Percentiles rank a stretch among this genome's conserved stretches.
Conservation (phyloP, 75 land plant species). For the Cupressus sempervirens region DNA sequence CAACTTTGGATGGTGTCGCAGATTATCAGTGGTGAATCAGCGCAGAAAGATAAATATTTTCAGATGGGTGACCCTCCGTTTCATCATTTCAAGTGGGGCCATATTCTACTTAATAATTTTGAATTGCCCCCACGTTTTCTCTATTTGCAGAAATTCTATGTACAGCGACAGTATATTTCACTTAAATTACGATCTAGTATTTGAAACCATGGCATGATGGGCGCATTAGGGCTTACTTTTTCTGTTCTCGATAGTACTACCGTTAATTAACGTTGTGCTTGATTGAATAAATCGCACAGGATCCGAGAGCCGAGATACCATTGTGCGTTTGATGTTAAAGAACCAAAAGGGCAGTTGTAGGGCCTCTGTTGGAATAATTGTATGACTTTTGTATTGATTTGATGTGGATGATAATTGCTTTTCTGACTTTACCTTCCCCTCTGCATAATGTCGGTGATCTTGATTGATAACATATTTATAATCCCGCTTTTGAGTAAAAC, state of each 20-base stretch:
- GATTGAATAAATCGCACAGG: neutral
- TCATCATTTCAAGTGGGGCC: neutral
- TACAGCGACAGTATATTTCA: neutral
- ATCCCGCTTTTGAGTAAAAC: neutral
- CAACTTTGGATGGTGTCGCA: neutral
- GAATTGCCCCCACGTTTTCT: neutral
- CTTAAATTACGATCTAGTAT: neutral
- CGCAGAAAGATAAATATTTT: conserved; percentile 2
- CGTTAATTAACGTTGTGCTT: neutral
- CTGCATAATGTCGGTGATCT: neutral
- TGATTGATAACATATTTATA: neutral
- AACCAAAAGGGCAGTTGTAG: neutral
- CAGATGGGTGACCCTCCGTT: neutral
- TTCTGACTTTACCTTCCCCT: neutral
- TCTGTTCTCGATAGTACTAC: neutral
- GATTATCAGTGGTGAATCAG: neutral
- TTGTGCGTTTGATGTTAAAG: neutral
- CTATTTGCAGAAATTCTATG: neutral
- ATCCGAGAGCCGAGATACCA: neutral
- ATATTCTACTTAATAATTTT: neutral
- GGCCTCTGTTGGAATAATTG: neutral
- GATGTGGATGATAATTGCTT: neutral
- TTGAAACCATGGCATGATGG: neutral
- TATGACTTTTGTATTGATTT: neutral
- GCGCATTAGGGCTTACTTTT: neutral